A percentile compares a stretch with the other conserved stretches of the same genome.
phyloP scores from a whole-genome alignment of 768 basidiomycete species.

The Mycena epipterygia region DNA sequence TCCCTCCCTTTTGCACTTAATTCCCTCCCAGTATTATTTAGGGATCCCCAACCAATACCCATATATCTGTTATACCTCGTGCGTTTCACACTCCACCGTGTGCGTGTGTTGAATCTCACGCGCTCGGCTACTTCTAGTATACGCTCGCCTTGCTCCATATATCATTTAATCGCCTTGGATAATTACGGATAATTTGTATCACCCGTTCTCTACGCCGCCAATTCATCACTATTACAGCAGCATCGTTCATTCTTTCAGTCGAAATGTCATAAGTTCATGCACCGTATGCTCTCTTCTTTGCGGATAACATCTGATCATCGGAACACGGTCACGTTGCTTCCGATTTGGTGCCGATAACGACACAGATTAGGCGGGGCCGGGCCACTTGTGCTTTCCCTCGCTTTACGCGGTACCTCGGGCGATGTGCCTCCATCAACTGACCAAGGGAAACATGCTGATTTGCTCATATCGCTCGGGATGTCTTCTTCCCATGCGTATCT shows the following conservation, averaged over 20 bases:
- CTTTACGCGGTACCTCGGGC: slow-evolving; percentile 25
- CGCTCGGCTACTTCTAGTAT: slow-evolving; percentile 27
- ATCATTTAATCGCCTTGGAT: slow-evolving; percentile 13
- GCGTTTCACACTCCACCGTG: slow-evolving; percentile 44
- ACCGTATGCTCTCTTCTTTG: neutral
- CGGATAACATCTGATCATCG: slow-evolving; percentile 17
- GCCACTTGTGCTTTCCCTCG: slow-evolving; percentile 6
- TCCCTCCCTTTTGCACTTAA: slow-evolving; percentile 17
- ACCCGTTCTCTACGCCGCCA: neutral
- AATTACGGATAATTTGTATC: slow-evolving; percentile 41
- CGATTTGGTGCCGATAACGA: slow-evolving; percentile 29
- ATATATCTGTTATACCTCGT: slow-evolving; percentile 52
- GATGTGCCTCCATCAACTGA: slow-evolving; percentile 30
- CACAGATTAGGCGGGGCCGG: neutral
- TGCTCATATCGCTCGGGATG: slow-evolving; percentile 7
- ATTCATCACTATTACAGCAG: slow-evolving; percentile 8
- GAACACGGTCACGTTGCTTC: slow-evolving; percentile 31
- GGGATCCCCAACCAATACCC: slow-evolving; percentile 49
- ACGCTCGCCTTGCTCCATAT: slow-evolving; percentile 34
- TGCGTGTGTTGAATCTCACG: slow-evolving; percentile 33
- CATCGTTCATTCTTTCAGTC: neutral
- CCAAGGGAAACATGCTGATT: slow-evolving; percentile 28
- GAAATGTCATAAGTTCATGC: neutral
- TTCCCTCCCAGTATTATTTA: slow-evolving; percentile 34
- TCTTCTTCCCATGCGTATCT: slow-evolving; percentile 19